These are phyloP conservation scores for Lactuca saligna DNA, from an alignment of 129 eudicot species.

Conservation along the genomic window DNA sequence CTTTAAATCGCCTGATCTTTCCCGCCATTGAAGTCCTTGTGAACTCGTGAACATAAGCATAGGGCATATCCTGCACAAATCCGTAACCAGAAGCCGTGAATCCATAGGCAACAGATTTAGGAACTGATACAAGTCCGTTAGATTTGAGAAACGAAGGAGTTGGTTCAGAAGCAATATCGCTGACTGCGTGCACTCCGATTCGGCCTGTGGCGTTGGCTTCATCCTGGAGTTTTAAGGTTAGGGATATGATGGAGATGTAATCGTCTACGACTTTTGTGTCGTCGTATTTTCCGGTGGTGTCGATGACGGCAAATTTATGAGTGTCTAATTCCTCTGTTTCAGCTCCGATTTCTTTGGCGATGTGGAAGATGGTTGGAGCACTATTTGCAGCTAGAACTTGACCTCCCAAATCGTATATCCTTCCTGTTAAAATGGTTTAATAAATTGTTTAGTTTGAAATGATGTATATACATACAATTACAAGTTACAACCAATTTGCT, in stretches of 20 bases:
- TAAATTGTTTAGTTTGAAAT: too few species aligned
- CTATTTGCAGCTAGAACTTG: constrained; percentile 52
- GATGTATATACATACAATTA: too few species aligned
- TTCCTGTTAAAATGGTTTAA: constrained; percentile 31
- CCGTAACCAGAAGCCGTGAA: constrained; percentile 57
- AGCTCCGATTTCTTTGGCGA: constrained; percentile 41
- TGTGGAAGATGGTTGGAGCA: constrained; percentile 50
- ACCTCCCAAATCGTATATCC: constrained; percentile 48
- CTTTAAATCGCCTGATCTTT: constrained; percentile 40
- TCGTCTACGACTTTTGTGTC: constrained; percentile 39
- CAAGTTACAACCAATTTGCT: too few species aligned
- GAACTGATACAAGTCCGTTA: constrained; percentile 42
- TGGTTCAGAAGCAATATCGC: constrained; percentile 46
- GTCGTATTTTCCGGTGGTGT: constrained; percentile 33
- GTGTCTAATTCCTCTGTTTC: constrained; percentile 38
- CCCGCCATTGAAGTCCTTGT: constrained; percentile 57
- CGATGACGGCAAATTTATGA: constrained; percentile 41
- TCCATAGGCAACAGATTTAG: constrained; percentile 45
- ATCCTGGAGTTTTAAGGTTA: constrained; percentile 47
- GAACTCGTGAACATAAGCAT: constrained; percentile 50
- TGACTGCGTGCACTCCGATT: constrained; percentile 46
- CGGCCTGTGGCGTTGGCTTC: constrained; percentile 34
- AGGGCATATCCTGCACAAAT: constrained; percentile 50
- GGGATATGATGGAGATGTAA: constrained; percentile 40
- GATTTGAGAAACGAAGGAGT: constrained; percentile 37